Conservation (phyloP, 306 rosid genomes). For the Ceratonia siliqua region DNA sequence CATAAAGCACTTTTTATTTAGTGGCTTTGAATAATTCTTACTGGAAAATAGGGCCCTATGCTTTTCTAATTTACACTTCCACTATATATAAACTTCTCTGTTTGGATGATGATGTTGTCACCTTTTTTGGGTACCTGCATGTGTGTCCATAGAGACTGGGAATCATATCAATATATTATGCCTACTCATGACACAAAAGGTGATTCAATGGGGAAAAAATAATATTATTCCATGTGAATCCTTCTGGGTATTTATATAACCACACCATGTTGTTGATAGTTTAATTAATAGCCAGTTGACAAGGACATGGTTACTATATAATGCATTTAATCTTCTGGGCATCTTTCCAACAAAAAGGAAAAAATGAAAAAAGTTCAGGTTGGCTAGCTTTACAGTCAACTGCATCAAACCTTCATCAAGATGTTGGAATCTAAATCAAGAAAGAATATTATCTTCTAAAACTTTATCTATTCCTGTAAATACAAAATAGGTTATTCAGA, state of each 20-base stretch:
- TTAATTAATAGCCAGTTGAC: constrained; percentile 24
- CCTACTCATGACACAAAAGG: constrained; percentile 42
- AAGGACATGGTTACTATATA: constrained; percentile 30
- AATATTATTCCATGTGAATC: constrained; percentile 34
- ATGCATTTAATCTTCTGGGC: constrained; percentile 35
- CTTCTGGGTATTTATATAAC: not conserved
- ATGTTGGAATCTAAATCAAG: constrained; percentile 38
- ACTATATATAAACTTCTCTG: constrained; percentile 13
- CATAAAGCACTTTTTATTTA: constrained; percentile 34
- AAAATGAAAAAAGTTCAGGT: constrained; percentile 29
- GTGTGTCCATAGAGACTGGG: constrained; percentile 28
- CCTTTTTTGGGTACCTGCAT: constrained; percentile 44
- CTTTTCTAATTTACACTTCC: constrained; percentile 1
- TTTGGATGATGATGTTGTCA: constrained; percentile 42
- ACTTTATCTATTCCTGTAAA: constrained; percentile 29
- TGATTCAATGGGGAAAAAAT: not conserved
- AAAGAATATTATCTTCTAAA: constrained; percentile 24
- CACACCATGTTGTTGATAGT: constrained; percentile 4
- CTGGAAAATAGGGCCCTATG: constrained; percentile 17
- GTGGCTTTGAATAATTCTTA: constrained; percentile 35
- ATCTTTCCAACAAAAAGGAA: constrained; percentile 39
- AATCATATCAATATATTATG: constrained; percentile 30
- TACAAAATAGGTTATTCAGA: not conserved
- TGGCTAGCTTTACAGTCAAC: constrained; percentile 46
- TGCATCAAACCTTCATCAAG: constrained; percentile 36